Evolutionary conservation across 1,139 yeast genomes (phyloP).

Genomic region (Hyphopichia burtonii): DNA sequence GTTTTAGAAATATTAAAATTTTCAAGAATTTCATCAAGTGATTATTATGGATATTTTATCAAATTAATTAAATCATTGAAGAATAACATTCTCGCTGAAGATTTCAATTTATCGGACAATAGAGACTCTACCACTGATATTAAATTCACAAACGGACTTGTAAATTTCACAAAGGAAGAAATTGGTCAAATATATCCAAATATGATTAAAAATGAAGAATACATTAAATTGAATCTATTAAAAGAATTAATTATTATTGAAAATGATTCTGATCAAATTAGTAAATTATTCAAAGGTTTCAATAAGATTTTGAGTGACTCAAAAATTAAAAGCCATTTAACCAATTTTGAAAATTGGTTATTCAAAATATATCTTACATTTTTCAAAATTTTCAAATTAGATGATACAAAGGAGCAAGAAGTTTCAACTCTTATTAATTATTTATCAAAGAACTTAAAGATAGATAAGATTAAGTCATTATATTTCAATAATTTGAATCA

Average conservation of each 20-base stretch:
- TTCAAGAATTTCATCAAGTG: slow-evolving; percentile 33
- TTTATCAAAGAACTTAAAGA: slow-evolving; percentile 30
- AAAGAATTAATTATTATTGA: slow-evolving; percentile 25
- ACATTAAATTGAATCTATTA: slow-evolving; percentile 23
- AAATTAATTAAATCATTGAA: slow-evolving; percentile 12
- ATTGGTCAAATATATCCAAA: neutral
- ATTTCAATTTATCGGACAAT: slow-evolving; percentile 34
- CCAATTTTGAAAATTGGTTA: slow-evolving; percentile 21
- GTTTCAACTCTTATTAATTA: slow-evolving; percentile 23
- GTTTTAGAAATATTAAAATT: slow-evolving; percentile 34
- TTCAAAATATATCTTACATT: slow-evolving; percentile 24
- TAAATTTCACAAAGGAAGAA: neutral
- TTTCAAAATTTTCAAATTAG: slow-evolving; percentile 23
- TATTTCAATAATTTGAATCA: slow-evolving; percentile 10
- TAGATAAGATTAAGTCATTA: slow-evolving; percentile 20
- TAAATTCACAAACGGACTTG: slow-evolving; percentile 20
- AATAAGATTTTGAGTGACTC: slow-evolving; percentile 23
- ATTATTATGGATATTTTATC: slow-evolving; percentile 28
- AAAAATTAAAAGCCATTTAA: slow-evolving; percentile 10
- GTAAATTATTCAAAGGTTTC: slow-evolving; percentile 20
- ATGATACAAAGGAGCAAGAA: slow-evolving; percentile 22
- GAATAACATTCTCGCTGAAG: slow-evolving; percentile 9
- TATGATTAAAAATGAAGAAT: slow-evolving; percentile 6
- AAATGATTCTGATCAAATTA: slow-evolving; percentile 9
- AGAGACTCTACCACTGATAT: slow-evolving; percentile 49